Base-by-base conservation (phyloP, 2,329 filamentous ascomycete species). In the Lachnellula cervina region DNA sequence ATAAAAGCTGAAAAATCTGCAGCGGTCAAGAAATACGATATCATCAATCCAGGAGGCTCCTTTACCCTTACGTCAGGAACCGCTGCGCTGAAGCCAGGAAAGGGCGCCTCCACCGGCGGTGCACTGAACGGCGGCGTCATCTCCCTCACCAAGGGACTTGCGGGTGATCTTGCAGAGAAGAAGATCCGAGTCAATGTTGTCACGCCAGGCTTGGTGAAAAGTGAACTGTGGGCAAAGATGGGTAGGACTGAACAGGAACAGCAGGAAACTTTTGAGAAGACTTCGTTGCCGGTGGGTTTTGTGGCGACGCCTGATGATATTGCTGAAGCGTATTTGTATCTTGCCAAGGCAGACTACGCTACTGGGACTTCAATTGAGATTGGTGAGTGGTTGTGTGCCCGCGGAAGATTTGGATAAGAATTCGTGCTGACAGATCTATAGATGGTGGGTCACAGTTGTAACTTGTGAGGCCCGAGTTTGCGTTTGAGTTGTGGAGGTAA, bases 171-270 rank as follows among this genome's bases (percentile, higher is more conserved):
- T 49, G 50, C 63, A 11, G 60, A 64, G 7, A 77, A 77, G 60
- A 85, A 83, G 0, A 70, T 87, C 4, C 72, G 85, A 4, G 83
- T 87, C 38, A 88, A 88, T 65, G 68, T 78, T 2, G 80, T 88
- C 1, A 73, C 71, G 47, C 83, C 83, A 0, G 85, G 84, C 0
- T 72, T 76, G 0, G 74, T 80, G 0, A 67, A 75, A 40, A 83
- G 79, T 3, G 75, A 77, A 50, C 55, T 81, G 16, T 77, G 70
- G 71, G 69, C 68, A 2, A 57, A 62, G 45, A 43, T 61, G 28
- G 59, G 61, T 28, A 59, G 55, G 54, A 61, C 46, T 8, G 68
- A 70, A 14, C 64, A 68, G 17, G 62, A 62, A 13, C 63, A 64
- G 47, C 64, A 71, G 14, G 58, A 56, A 16, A 63, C 58, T 32